Base-by-base conservation (phyloP, 2,329 filamentous ascomycete genomes). In the Fusarium sp. region DNA sequence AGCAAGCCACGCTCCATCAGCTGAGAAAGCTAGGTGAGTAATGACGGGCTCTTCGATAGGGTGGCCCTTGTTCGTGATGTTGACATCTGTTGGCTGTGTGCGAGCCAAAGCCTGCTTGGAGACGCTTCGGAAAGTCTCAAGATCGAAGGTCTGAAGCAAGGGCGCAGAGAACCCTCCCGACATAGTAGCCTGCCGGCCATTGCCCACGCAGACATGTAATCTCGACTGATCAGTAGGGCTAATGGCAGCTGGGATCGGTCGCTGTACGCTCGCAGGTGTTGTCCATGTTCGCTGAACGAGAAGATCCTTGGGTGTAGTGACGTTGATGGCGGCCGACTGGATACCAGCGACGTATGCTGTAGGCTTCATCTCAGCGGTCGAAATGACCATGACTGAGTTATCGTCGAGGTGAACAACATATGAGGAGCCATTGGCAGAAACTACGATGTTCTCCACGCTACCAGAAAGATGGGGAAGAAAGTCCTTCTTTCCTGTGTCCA, bases 401-500 rank as follows among this genome's bases (percentile, higher is more conserved):
- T 98, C 96, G 34, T 95, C 94, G 57, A 98, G 87, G 75, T 95
- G 93, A 30, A 98, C 82, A 9, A 91, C 93, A 78, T 98, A 99
- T 1, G 93, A 92, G 44, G 94, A 89, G 11, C 96, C 96, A 24
- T 86, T 87, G 1, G 92, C 88, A 22, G 95, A 98, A 39, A 99
- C 89, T 9, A 93, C 91, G 48, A 99, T 89, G 76, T 93, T 94
- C 80, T 96, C 93, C 41, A 99, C 93, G 32, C 91, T 90, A 11
- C 94, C 93, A 30, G 93, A 92, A 65, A 99, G 87, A 87, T 98
- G 95, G n/a, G 96, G 96, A 34, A 99, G 85, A 79, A 92, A 94
- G 79, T 96, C 93, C 78, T 90, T 91, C 80, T 92, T 92, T 72
- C 91, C 91, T 1, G 96, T 98, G 75, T 97, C 94, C 65, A 98